These are phyloP conservation scores for Sophora flavescens DNA, from an alignment of 306 rosid genomes.

Conservation along the genomic window DNA sequence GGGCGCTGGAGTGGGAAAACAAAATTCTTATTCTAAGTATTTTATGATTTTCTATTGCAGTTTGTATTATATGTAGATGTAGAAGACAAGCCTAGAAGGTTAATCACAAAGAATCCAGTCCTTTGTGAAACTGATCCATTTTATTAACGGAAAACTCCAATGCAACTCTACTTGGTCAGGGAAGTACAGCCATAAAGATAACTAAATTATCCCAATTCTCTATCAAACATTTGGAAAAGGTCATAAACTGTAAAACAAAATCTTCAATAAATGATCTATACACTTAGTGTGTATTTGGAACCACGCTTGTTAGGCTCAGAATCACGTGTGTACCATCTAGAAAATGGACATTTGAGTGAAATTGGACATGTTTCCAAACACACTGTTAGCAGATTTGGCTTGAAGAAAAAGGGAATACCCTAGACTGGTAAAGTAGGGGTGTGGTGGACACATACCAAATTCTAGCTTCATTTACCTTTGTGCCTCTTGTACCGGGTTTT, in stretches of 20 bases:
- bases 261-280: background rate
- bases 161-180: too few relatives aligned
- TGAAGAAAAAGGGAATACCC: background rate
- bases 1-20: background rate
- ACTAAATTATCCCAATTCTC: background rate
- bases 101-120: background rate
- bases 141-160: background rate
- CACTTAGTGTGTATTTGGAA: background rate
- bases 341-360: too few relatives aligned
- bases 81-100: background rate
- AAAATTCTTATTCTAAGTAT: background rate
- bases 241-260: background rate
- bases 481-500: constrained; percentile 92
- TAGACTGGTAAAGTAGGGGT: background rate
- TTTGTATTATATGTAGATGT: background rate
- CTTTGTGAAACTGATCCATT: background rate
- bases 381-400: background rate
- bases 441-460: background rate
- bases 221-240: background rate
- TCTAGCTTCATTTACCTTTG: constrained; percentile 61
- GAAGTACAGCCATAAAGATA: background rate
- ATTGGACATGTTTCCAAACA: too few relatives aligned
- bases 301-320: too few relatives aligned
- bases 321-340: too few relatives aligned
- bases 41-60: background rate